A percentile compares a stretch with the other conserved stretches of the same genome.
phyloP scores from a whole-genome alignment of 306 rosid species.

The Castanospermum australe region DNA sequence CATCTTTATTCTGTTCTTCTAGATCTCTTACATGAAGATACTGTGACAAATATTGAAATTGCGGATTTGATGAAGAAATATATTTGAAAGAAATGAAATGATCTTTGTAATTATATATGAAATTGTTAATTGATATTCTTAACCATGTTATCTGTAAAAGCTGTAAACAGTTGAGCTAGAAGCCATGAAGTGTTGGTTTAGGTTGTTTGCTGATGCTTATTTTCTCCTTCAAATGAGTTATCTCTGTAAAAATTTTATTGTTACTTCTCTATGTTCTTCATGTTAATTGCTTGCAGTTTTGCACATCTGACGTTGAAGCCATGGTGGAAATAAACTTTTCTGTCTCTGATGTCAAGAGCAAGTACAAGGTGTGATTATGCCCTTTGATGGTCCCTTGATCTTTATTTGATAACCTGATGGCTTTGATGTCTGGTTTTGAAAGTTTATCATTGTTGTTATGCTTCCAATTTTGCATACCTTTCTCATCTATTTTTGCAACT shows the following conservation, averaged over 20 bases:
- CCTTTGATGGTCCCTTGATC: background rate
- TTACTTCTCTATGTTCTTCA: background rate
- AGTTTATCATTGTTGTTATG: conserved; percentile 1
- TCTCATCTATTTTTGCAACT: background rate
- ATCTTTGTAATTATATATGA: background rate
- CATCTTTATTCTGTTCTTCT: background rate
- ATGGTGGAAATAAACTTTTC: conserved; percentile 41
- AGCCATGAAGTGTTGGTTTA: background rate
- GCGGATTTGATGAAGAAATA: background rate
- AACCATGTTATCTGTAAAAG: background rate
- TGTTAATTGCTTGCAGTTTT: conserved; percentile 44
- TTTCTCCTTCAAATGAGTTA: conserved; percentile 1
- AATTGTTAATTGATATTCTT: background rate
- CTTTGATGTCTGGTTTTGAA: conserved; percentile 14
- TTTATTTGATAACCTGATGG: background rate
- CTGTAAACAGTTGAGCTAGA: background rate
- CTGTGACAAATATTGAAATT: background rate
- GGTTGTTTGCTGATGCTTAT: background rate
- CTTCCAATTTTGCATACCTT: background rate
- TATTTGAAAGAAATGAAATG: background rate
- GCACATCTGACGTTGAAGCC: conserved; percentile 29
- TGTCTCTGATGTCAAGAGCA: conserved; percentile 56
- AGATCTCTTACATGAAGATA: background rate
- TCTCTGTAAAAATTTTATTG: background rate
- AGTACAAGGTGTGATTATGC: conserved; percentile 55